phyloP scores from a whole-genome alignment of 2,329 filamentous ascomycete species.

The Trichoderma koningii region DNA sequence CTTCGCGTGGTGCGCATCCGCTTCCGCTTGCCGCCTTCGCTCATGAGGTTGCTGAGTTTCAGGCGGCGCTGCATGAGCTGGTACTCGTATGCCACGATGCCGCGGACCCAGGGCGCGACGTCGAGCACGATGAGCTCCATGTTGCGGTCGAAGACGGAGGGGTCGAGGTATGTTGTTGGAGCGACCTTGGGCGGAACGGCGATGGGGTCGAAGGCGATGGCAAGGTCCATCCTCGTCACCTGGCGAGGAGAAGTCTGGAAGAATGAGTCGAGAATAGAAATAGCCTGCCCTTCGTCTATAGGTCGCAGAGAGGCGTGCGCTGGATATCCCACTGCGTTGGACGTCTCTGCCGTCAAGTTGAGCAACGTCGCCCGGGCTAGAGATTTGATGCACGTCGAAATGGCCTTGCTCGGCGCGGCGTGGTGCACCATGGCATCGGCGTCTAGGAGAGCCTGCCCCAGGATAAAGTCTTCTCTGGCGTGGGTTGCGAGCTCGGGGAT shows the following conservation, averaged over 20 bases:
- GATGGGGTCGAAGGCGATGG: conserved; percentile 62
- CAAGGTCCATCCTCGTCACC: conserved; percentile 55
- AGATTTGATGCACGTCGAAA: conserved; percentile 38
- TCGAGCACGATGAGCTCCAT: conserved; percentile 69
- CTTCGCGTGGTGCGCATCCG: conserved; percentile 71
- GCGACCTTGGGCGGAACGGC: conserved; percentile 52
- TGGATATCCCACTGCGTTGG: background rate
- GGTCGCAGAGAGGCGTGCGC: conserved; percentile 30
- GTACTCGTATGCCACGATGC: conserved; percentile 76
- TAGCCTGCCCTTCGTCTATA: conserved; percentile 40
- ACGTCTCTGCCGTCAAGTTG: background rate
- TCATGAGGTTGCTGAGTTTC: conserved; percentile 62
- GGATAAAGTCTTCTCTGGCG: conserved; percentile 52
- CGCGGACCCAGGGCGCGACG: conserved; percentile 85
- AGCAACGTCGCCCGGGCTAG: conserved; percentile 26
- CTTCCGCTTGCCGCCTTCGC: conserved; percentile 55
- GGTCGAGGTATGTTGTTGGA: conserved; percentile 51
- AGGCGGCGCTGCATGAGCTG: conserved; percentile 68
- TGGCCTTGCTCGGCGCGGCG: conserved; percentile 32
- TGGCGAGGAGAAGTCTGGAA: conserved; percentile 36
- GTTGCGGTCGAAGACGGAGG: conserved; percentile 77
- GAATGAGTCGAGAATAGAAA: conserved; percentile 44
- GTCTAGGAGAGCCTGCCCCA: conserved; percentile 53
- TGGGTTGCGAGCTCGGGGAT: conserved; percentile 56
- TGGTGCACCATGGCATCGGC: conserved; percentile 43